Percentiles rank a stretch among this genome's conserved stretches.
Conservation (phyloP, 306 rosid species). For the Vigna radiata region DNA sequence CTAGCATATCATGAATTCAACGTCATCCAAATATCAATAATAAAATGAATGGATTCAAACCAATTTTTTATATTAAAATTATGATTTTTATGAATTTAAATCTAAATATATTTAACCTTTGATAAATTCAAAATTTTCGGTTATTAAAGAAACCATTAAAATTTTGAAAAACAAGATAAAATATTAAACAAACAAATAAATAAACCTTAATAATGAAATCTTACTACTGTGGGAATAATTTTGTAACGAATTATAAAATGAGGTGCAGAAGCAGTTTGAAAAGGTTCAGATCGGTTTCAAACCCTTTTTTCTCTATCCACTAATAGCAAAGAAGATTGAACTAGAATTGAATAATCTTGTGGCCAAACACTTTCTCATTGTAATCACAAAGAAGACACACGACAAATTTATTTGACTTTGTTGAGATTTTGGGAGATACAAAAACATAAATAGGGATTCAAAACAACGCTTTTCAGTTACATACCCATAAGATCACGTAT, state of each 20-base stretch:
- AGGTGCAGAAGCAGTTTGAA: slow-evolving; percentile 39
- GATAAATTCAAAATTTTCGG: neutral
- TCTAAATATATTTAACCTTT: neutral
- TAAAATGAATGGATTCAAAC: neutral
- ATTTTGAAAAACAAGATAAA: neutral
- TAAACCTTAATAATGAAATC: neutral
- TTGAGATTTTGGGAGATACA: neutral
- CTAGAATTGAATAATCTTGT: slow-evolving; percentile 27
- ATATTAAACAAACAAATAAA: neutral
- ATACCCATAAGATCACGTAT: neutral
- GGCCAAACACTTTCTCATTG: slow-evolving; percentile 3
- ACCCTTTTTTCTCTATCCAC: slow-evolving; percentile 16
- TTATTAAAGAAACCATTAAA: neutral
- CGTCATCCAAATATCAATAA: neutral
- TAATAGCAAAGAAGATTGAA: slow-evolving; percentile 32
- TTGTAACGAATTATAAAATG: neutral
- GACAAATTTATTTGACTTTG: neutral
- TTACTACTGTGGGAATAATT: neutral
- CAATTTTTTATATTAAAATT: neutral
- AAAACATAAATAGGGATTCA: neutral
- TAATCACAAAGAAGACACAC: neutral
- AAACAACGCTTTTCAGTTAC: slow-evolving; percentile 3
- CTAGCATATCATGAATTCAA: neutral
- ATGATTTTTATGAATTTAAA: neutral
- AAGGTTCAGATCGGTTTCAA: slow-evolving; percentile 32